These are phyloP conservation scores for Colletotrichum horii DNA, from an alignment of 2,329 filamentous ascomycete genomes.

Conservation along the genomic window DNA sequence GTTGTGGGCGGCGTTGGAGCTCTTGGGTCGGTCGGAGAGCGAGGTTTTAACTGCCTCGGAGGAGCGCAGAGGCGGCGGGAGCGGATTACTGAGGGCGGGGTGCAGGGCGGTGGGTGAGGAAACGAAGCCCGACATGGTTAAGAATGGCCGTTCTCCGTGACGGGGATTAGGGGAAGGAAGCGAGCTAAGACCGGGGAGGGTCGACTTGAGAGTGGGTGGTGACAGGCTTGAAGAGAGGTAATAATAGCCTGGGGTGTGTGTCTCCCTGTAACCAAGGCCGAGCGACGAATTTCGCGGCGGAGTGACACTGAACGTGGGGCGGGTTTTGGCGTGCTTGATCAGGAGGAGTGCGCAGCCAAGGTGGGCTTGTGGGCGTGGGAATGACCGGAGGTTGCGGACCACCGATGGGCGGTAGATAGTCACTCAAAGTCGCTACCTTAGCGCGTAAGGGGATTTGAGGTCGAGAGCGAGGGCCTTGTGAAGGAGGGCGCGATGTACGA, in stretches of 20 bases:
- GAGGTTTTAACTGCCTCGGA: slow-evolving; percentile 30
- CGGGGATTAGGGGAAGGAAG: not conserved
- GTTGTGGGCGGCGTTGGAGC: slow-evolving; percentile 24
- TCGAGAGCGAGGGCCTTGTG: not conserved
- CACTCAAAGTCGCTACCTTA: not conserved
- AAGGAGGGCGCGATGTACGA: not conserved
- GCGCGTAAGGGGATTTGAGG: not conserved
- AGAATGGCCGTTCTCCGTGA: slow-evolving; percentile 12
- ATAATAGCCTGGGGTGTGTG: not conserved
- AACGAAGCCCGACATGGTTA: slow-evolving; percentile 35
- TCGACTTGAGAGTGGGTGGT: not conserved
- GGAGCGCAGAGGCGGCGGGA: slow-evolving; percentile 23
- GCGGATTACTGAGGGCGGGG: slow-evolving; percentile 49
- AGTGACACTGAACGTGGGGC: not conserved
- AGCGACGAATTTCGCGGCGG: not conserved
- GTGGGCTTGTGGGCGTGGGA: not conserved
- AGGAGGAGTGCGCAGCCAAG: not conserved
- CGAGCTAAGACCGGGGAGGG: not conserved
- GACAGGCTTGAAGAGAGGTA: not conserved
- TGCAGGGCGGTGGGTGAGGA: slow-evolving; percentile 56
- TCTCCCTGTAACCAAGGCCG: not conserved
- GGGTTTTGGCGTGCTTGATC: not conserved
- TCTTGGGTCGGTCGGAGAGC: slow-evolving; percentile 28
- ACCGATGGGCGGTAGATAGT: not conserved
- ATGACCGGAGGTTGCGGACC: slow-evolving; percentile 1